Evolutionary conservation across 352 stramenopile genomes (phyloP).

Genomic region (Pythium biforme): DNA sequence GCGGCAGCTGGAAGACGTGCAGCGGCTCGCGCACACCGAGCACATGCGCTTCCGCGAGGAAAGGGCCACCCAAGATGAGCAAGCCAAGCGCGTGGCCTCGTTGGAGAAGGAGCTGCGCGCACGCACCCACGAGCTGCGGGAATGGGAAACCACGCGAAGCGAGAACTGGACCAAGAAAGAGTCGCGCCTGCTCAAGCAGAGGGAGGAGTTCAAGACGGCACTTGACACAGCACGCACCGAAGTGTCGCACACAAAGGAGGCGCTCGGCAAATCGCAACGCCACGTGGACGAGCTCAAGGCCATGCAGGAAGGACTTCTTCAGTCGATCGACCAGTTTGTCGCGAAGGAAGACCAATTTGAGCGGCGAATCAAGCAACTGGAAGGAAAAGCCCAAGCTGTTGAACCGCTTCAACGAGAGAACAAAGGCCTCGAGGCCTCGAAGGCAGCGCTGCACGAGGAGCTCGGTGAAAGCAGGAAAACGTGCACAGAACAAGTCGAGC

Average conservation of each 20-base stretch:
- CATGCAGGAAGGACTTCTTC: constrained; percentile 68
- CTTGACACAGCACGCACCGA: constrained; percentile 10
- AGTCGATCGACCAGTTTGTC: constrained; percentile 52
- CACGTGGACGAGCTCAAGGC: constrained; percentile 62
- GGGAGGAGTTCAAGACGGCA: constrained; percentile 25
- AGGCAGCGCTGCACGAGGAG: neutral
- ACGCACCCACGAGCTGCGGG: constrained; percentile 9
- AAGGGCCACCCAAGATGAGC: constrained; percentile 9
- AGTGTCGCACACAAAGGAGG: constrained; percentile 9
- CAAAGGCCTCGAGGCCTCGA: neutral
- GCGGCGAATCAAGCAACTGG: constrained; percentile 20
- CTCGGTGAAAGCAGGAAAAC: constrained; percentile 1
- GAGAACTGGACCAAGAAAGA: constrained; percentile 26
- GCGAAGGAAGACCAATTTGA: constrained; percentile 29
- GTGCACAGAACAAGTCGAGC: neutral
- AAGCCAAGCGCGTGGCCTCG: constrained; percentile 17
- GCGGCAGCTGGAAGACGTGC: constrained; percentile 28
- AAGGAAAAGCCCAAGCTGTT: constrained; percentile 21
- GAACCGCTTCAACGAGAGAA: constrained; percentile 4
- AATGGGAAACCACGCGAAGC: constrained; percentile 14
- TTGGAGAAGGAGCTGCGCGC: constrained; percentile 28
- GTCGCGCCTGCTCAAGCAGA: constrained; percentile 25
- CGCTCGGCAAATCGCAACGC: constrained; percentile 16
- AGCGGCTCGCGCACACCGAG: constrained; percentile 36
- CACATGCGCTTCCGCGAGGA: constrained; percentile 22